phyloP scores from a whole-genome alignment of 2,329 filamentous ascomycete genomes.

The Rhynchosporium graminicola region DNA sequence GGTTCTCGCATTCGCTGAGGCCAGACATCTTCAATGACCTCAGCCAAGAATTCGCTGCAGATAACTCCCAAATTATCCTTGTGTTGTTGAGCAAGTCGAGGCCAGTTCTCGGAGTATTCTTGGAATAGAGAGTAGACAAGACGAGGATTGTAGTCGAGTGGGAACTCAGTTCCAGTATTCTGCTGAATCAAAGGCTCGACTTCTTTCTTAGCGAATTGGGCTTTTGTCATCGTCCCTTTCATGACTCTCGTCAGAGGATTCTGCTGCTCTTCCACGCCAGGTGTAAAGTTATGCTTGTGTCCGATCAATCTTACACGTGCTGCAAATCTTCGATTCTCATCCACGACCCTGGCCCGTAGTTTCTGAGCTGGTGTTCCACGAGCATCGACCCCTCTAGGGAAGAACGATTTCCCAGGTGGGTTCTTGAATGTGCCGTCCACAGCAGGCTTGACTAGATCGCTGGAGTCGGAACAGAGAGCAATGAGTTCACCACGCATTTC shows the following conservation, averaged over 20 bases:
- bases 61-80: conserved; percentile 23
- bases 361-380: conserved; percentile 23
- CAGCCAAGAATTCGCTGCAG: conserved; percentile 23
- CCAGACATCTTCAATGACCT: conserved; percentile 25
- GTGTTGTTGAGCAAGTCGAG: conserved; percentile 22
- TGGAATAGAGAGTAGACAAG: conserved; percentile 22
- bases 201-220: conserved; percentile 21
- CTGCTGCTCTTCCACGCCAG: conserved; percentile 1
- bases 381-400: conserved; percentile 19
- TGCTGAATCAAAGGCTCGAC: conserved; percentile 22
- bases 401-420: conserved; percentile 19
- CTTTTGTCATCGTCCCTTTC: conserved; percentile 16
- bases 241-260: neutral
- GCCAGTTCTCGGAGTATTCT: conserved; percentile 24
- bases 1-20: conserved; percentile 23
- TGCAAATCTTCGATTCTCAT: conserved; percentile 23
- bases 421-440: conserved; percentile 26
- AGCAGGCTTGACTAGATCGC: conserved; percentile 19
- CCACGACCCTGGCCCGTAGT: conserved; percentile 21
- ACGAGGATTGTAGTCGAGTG: conserved; percentile 23
- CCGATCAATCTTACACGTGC: conserved; percentile 19
- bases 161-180: conserved; percentile 23
- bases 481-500: conserved; percentile 24
- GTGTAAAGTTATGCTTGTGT: conserved; percentile 21
- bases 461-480: conserved; percentile 18